phyloP scores from a whole-genome alignment of 805 yeast genomes.

The Wickerhamiella spandovensis region DNA sequence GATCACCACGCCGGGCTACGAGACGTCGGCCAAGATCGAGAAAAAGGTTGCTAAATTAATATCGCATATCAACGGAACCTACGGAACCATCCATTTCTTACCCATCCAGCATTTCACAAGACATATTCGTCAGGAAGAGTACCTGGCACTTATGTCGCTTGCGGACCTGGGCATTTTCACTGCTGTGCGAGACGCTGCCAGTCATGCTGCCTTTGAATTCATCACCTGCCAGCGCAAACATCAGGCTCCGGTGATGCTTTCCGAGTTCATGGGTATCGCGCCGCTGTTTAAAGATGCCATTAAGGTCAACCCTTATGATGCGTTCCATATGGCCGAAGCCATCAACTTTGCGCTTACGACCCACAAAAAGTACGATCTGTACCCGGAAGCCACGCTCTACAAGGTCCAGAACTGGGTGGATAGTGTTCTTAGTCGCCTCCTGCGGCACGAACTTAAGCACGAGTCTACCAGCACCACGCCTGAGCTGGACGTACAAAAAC shows the following conservation, averaged over 20 bases:
- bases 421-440: slow-evolving; percentile 37
- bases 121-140: slow-evolving; percentile 78
- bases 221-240: slow-evolving; percentile 62
- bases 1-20: slow-evolving; percentile 70
- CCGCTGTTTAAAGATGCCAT: slow-evolving; percentile 32
- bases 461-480: slow-evolving; percentile 56
- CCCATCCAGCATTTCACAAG: slow-evolving; percentile 91
- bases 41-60: slow-evolving; percentile 74
- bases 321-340: slow-evolving; percentile 80
- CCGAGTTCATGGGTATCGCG: slow-evolving; percentile 91
- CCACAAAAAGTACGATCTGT: slow-evolving; percentile 33
- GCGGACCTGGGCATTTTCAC: slow-evolving; percentile 88
- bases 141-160: slow-evolving; percentile 70
- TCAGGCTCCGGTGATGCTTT: slow-evolving; percentile 64
- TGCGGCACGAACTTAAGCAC: slow-evolving; percentile 24
- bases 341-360: slow-evolving; percentile 49
- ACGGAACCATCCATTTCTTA: slow-evolving; percentile 66
- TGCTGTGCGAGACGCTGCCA: slow-evolving; percentile 90
- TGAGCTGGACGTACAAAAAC: slow-evolving; percentile 56
- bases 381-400: slow-evolving; percentile 48
- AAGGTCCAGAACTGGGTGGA: slow-evolving; percentile 76
- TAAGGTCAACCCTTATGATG: slow-evolving; percentile 93
- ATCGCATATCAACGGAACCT: slow-evolving; percentile 67
- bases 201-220: slow-evolving; percentile 86
- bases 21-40: slow-evolving; percentile 51